Evolutionary conservation across 257 asterid genomes (phyloP), one percentile per base, ranked within the genome.

Genomic region (Solanum chmielewskii): DNA sequence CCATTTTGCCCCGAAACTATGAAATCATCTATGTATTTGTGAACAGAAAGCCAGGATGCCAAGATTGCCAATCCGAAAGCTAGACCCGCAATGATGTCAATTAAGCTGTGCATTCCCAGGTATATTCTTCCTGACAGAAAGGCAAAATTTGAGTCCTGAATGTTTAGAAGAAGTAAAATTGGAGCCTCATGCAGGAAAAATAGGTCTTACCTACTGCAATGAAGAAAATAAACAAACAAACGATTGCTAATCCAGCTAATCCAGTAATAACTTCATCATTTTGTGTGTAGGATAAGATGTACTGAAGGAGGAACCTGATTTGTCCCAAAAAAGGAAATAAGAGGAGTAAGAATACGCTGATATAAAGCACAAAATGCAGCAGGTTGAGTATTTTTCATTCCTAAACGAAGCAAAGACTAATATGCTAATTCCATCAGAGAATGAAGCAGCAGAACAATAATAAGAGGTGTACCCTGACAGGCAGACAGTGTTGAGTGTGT

Each of bases 21-120:
- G 83, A 96, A 96, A 84, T 87, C 85, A 87, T 97, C 99, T 10
- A 97, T 87, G 91, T 89, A 89, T 52, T 88, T 91, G 47, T 95
- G 92, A 87, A 93, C 88, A 75, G 90, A 90, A 84, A 97, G 94
- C 99, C 99, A 97, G 41, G 93, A 25, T 86, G 94, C 92, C 86
- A 97, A 91, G 92, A 96, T 90, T 82, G 93, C 93, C 83, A 94
- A 71, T 75, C 99, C 99, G 85, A 95, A 88, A 87, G 81, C 90
- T 83, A 97, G 93, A 84, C 98, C 99, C 25, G 92, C 95, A 87
- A 96, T 87, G 71, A 96, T 91, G 73, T 96, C 99, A 23, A 96
- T 89, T 93, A 91, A 88, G 91, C 99, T 97, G 92, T 96, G 99
- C 99, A 96, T 97, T 78, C 99, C 99, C 21, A 96, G 96, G 92